Evolutionary conservation across 1,284 basidiomycete genomes (phyloP).

Genomic region (Anthracocystis setariae): DNA sequence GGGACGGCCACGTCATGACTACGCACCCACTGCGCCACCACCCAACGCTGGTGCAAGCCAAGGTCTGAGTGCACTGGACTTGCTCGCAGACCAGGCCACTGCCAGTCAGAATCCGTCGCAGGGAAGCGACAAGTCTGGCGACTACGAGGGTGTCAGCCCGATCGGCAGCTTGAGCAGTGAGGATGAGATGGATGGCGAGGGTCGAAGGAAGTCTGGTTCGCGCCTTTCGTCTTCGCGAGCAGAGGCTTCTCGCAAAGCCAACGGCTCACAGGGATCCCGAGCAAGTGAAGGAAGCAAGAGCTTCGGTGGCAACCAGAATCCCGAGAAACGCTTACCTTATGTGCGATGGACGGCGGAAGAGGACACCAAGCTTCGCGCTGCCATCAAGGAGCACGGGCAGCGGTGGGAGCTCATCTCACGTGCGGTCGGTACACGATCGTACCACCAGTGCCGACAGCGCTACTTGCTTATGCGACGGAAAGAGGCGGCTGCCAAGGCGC

Average conservation of each 20-base stretch:
- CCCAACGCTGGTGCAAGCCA: constrained; percentile 36
- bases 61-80: constrained; percentile 61
- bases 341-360: constrained; percentile 66
- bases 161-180: constrained; percentile 50
- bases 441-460: constrained; percentile 67
- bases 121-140: constrained; percentile 53
- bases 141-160: constrained; percentile 47
- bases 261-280: constrained; percentile 30
- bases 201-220: constrained; percentile 29
- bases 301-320: constrained; percentile 58
- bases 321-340: constrained; percentile 66
- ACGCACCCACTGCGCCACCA: constrained; percentile 27
- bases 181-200: constrained; percentile 40
- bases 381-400: constrained; percentile 66
- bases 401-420: constrained; percentile 67
- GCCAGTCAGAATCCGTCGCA: constrained; percentile 61
- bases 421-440: constrained; percentile 65
- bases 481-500: constrained; percentile 57
- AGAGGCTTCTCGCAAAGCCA: constrained; percentile 31
- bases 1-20: constrained; percentile 28
- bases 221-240: constrained; percentile 20
- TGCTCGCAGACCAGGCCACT: constrained; percentile 67
- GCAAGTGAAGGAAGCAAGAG: constrained; percentile 35
- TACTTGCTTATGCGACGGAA: constrained; percentile 67
- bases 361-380: constrained; percentile 62